phyloP scores from a whole-genome alignment of 2,329 filamentous ascomycete species.

The Geosmithia putterillii region DNA sequence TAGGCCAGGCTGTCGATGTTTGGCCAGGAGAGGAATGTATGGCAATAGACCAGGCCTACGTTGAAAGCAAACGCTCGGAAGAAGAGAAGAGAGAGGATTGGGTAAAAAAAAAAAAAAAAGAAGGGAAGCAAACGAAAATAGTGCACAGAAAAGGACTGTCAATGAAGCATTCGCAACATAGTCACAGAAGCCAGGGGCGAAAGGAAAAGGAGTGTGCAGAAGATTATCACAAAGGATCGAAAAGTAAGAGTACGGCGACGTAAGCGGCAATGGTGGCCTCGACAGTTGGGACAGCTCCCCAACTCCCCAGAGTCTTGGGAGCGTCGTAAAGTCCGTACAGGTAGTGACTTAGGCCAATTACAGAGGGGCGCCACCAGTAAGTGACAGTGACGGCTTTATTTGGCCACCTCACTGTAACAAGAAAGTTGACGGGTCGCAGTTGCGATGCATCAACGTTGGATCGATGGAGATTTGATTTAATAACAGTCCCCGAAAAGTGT shows the following conservation, averaged over 20 bases:
- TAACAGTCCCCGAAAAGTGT: background rate
- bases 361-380: background rate
- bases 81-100: background rate
- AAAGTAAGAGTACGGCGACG: background rate
- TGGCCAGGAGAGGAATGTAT: background rate
- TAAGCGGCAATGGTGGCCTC: background rate
- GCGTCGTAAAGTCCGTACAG: too few relatives aligned
- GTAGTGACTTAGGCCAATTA: background rate
- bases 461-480: background rate
- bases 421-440: background rate
- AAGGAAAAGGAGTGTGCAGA: background rate
- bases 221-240: background rate
- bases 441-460: background rate
- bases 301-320: background rate
- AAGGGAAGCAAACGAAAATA: background rate
- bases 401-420: background rate
- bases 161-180: background rate
- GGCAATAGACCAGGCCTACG: background rate
- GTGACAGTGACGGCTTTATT: background rate
- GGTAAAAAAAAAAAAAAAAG: background rate
- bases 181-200: background rate
- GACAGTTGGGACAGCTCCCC: background rate
- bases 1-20: background rate
- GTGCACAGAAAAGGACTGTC: background rate
- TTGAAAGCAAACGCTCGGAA: background rate